A percentile compares a stretch with the other conserved stretches of the same genome.
phyloP scores from a whole-genome alignment of 2,329 filamentous ascomycete species.

The Scedosporium boydii region DNA sequence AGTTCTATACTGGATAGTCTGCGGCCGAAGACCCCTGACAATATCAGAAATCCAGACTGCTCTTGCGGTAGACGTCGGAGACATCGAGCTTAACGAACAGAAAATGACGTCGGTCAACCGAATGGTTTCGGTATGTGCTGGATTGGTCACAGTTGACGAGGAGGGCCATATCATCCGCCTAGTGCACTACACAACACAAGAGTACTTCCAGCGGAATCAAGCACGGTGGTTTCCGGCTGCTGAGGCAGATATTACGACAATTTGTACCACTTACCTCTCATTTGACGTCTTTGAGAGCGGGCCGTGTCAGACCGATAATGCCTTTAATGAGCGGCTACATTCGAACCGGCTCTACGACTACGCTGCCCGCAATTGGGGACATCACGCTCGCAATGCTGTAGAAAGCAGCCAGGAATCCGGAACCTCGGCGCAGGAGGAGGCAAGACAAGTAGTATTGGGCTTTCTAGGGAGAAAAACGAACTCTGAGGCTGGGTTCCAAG shows the following conservation, averaged over 20 bases:
- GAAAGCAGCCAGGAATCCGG: not conserved
- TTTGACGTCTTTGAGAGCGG: constrained; percentile 18
- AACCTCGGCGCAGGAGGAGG: not conserved
- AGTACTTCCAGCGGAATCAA: constrained; percentile 27
- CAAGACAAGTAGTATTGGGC: not conserved
- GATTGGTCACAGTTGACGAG: constrained; percentile 30
- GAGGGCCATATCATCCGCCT: constrained; percentile 27
- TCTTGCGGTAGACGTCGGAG: constrained; percentile 23
- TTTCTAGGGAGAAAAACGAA: not conserved
- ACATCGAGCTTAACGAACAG: constrained; percentile 20
- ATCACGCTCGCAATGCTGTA: constrained; percentile 16
- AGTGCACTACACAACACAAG: constrained; percentile 35
- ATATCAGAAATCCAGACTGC: constrained; percentile 29
- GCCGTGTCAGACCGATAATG: constrained; percentile 9
- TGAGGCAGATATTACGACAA: constrained; percentile 16
- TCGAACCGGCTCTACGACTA: constrained; percentile 19
- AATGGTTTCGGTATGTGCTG: constrained; percentile 28
- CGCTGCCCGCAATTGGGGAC: constrained; percentile 20
- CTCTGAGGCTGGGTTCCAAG: not conserved
- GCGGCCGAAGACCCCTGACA: constrained; percentile 22
- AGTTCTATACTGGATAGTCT: constrained; percentile 31
- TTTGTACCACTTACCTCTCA: constrained; percentile 27
- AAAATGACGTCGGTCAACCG: constrained; percentile 22
- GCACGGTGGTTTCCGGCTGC: constrained; percentile 20
- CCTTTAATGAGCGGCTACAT: constrained; percentile 13